phyloP scores from a whole-genome alignment of 495 filamentous ascomycete genomes.

The Tricharina praecox region DNA sequence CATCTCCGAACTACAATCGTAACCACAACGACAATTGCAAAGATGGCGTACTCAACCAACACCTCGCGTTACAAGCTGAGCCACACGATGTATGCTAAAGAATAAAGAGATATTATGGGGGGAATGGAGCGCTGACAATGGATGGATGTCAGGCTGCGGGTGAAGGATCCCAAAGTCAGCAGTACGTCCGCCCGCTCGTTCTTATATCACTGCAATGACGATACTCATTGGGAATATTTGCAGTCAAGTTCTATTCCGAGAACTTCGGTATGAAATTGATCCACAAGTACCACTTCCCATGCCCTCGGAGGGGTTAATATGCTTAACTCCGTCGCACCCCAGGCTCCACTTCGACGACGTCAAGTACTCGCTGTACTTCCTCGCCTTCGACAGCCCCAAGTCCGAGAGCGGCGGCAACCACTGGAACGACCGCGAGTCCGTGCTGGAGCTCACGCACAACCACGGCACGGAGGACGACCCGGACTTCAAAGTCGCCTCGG shows the following conservation, averaged over 20 bases:
- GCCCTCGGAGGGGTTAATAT: background rate
- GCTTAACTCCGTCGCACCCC: background rate
- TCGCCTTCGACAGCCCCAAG: slow-evolving; percentile 51
- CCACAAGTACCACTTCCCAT: slow-evolving; percentile 46
- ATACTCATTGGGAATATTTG: background rate
- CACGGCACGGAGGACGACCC: slow-evolving; percentile 83
- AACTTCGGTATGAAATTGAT: slow-evolving; percentile 79
- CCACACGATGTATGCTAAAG: slow-evolving; percentile 47
- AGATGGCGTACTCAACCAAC: slow-evolving; percentile 49
- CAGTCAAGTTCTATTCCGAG: slow-evolving; percentile 74
- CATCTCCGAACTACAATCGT: slow-evolving; percentile 18
- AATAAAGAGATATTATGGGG: slow-evolving; percentile 7
- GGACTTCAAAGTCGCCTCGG: slow-evolving; percentile 66
- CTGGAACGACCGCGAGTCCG: slow-evolving; percentile 69
- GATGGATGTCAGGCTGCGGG: slow-evolving; percentile 55
- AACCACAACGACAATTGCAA: slow-evolving; percentile 34
- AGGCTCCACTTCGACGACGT: slow-evolving; percentile 41
- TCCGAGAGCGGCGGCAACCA: slow-evolving; percentile 43
- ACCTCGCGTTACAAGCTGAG: slow-evolving; percentile 74
- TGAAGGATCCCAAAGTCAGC: slow-evolving; percentile 82
- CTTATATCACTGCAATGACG: too few species aligned
- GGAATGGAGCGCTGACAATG: slow-evolving; percentile 8
- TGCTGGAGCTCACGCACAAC: slow-evolving; percentile 93
- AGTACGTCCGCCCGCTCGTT: slow-evolving; percentile 29
- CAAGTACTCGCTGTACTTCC: slow-evolving; percentile 82